Conservation (phyloP, 2,329 filamentous ascomycete species). For the Calonectria pseudoturangicola region DNA sequence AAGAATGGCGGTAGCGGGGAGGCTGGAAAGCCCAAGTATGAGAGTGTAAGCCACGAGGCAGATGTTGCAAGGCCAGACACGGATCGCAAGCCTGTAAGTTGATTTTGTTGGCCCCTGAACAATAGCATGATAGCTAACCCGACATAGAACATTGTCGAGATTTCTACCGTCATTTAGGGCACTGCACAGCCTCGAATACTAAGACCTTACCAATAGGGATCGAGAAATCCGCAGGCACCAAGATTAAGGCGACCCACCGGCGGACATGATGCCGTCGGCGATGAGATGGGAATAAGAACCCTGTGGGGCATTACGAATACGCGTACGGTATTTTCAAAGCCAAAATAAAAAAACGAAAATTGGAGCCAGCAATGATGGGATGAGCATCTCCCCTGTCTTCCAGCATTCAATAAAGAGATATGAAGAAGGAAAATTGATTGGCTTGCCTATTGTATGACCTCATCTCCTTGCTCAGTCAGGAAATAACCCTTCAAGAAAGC, state of each 20-base stretch:
- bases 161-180: conserved; percentile 1
- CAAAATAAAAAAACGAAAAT: background rate
- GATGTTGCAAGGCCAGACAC: background rate
- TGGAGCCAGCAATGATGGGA: no score
- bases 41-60: conserved; percentile 5
- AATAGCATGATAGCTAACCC: background rate
- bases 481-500: no score
- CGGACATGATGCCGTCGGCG: background rate
- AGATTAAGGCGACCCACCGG: background rate
- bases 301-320: background rate
- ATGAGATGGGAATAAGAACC: background rate
- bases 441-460: no score
- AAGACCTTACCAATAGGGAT: background rate
- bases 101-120: background rate
- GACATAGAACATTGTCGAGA: conserved; percentile 5
- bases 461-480: no score
- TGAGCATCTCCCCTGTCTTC: no score
- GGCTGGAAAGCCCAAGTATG: background rate
- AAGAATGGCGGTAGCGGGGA: conserved; percentile 8
- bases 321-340: background rate
- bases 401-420: no score
- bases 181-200: background rate
- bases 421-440: no score
- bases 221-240: background rate
- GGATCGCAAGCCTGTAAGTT: conserved; percentile 11